These are phyloP conservation scores for Cardamine resedifolia DNA, from an alignment of 345 rosid genomes.

Conservation along the genomic window DNA sequence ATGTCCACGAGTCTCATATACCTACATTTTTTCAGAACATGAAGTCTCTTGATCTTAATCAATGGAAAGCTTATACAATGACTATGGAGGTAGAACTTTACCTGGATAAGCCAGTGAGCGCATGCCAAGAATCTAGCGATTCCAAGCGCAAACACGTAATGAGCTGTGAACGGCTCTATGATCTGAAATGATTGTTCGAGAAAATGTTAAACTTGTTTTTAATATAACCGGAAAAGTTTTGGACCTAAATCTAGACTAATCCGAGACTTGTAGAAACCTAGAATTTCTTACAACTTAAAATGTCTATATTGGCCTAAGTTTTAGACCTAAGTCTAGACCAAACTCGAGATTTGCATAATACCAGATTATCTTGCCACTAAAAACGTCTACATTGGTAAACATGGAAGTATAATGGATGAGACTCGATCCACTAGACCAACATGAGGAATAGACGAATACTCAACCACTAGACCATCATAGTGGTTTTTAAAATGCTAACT, in stretches of 20 bases:
- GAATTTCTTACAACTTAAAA: background rate
- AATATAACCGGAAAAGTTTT: background rate
- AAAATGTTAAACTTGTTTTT: slow-evolving; percentile 12
- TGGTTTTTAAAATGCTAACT: background rate
- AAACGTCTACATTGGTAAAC: background rate
- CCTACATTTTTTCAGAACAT: slow-evolving; percentile 39
- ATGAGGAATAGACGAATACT: background rate
- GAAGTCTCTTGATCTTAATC: background rate
- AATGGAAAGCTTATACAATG: background rate
- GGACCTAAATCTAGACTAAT: background rate
- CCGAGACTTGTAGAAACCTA: background rate
- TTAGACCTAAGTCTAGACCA: background rate
- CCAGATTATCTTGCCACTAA: background rate
- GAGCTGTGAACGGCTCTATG: slow-evolving; percentile 83
- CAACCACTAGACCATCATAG: background rate
- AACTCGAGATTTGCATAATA: background rate
- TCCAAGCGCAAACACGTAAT: slow-evolving; percentile 84
- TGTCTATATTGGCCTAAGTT: background rate
- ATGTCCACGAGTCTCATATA: slow-evolving; percentile 50
- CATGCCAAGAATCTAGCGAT: slow-evolving; percentile 69
- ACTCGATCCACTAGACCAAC: background rate
- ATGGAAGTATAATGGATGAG: background rate
- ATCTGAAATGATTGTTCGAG: slow-evolving; percentile 45
- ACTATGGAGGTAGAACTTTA: slow-evolving; percentile 5
- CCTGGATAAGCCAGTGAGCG: slow-evolving; percentile 85